Evolutionary conservation across 768 basidiomycete species (phyloP), one percentile per base, ranked within the genome.

Genomic region (Lactarius evosmus): DNA sequence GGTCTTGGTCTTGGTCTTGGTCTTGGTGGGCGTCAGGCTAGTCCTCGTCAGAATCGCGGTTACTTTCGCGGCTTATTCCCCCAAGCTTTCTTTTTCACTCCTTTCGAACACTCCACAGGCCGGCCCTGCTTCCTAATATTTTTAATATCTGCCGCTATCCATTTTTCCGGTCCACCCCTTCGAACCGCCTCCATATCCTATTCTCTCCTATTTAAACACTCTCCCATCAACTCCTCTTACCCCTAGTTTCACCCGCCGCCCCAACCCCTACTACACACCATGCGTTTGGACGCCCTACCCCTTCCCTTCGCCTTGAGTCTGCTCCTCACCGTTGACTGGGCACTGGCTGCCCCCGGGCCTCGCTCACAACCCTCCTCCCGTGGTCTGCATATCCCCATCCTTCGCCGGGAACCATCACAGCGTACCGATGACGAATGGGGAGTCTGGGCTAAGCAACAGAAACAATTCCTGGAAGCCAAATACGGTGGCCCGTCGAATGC

Each of bases 391-490:
- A 64, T 74, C 32, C 69, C 69, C 7, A 69, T 74, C 36, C 27
- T 63, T 14, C 69, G 73, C 36, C 60, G 64, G 34, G 57, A 69
- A 6, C 29, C 58, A 44, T 16, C 38, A 51, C 27, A 55, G 53
- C 41, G 54, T 44, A 41, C 16, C 29, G 60, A 68, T 4, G 55
- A 33, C 6, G 66, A 69, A 19, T 70, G 72, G 69, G 67, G 71
- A 2, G 4, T 62, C 19, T 59, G 60, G 54, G 70, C 72, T 41
- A 73, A 70, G 60, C 66, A 66, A 19, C 74, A 75, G 62, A 72
- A 70, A 53, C 65, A 65, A 25, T 50, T 60, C 1, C 60, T 75
- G 3, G 70, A 74, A 30, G 50, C 56, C 17, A 76, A 75, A 69
- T 76, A 76, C 61, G 69, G 71, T 57, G 52, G 62, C 22, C 53